Percentiles rank a stretch among this genome's conserved stretches.
Evolutionary conservation across 2,329 filamentous ascomycete genomes (phyloP).

Genomic region (Emergomyces pasteurianus): DNA sequence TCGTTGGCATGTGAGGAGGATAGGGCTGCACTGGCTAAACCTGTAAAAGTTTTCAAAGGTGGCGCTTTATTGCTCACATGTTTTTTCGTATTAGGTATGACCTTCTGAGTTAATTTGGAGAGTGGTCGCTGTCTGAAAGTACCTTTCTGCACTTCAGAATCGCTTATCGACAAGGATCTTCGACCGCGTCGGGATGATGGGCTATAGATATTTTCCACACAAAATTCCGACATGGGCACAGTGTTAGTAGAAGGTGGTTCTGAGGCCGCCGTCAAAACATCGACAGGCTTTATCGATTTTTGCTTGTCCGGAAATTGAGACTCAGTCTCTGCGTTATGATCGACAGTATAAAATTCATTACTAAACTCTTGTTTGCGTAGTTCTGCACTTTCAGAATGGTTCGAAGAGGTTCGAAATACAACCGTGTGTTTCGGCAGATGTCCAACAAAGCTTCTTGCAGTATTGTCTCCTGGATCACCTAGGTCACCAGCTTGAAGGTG

Average conservation of each 20-base stretch:
- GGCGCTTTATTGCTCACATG: constrained; percentile 14
- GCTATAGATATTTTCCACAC: not conserved
- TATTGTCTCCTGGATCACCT: too few relatives aligned
- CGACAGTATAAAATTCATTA: constrained; percentile 1
- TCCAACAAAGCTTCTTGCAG: constrained; percentile 6
- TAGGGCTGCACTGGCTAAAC: constrained; percentile 5
- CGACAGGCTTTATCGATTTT: not conserved
- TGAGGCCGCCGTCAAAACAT: not conserved
- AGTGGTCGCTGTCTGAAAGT: constrained; percentile 19
- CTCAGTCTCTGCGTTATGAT: not conserved
- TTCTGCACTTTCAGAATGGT: constrained; percentile 27
- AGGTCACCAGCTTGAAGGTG: constrained; percentile 39
- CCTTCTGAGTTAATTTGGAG: constrained; percentile 24
- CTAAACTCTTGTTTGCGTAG: constrained; percentile 15
- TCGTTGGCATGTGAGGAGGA: constrained; percentile 1
- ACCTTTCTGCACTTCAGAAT: constrained; percentile 15
- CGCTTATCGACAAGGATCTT: constrained; percentile 12
- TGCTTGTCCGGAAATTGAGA: not conserved
- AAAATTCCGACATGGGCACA: not conserved
- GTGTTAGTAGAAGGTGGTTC: not conserved
- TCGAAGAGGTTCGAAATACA: constrained; percentile 35
- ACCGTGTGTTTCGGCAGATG: constrained; percentile 31
- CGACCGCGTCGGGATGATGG: constrained; percentile 3
- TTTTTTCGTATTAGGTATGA: constrained; percentile 19
- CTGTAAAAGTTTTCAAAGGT: constrained; percentile 11